Evolutionary conservation across 2,329 filamentous ascomycete genomes (phyloP), one percentile per base, ranked within the genome.

Genomic region (Cordyceps sp.): DNA sequence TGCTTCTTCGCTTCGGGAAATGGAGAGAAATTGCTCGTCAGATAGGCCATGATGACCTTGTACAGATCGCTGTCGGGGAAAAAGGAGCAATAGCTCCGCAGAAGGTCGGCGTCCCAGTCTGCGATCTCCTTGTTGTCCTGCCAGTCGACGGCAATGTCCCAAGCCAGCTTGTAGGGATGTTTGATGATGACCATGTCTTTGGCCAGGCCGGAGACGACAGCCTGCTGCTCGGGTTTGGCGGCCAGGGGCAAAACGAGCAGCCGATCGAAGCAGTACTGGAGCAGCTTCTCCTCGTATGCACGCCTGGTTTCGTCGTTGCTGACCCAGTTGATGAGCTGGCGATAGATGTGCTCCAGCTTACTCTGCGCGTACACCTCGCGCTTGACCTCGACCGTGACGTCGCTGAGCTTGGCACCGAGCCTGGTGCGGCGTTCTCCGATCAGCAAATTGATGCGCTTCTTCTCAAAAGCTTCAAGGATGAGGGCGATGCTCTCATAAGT

Each of bases 111-210:
- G 47, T 96, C 86, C 61, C 84, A 79, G 18, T 83, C 71, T n/a
- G 66, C 61, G 30, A 90, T 67, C 29, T 71, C 70, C 43, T 81
- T 74, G 26, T 73, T 61, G 51, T 94, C 86, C 42, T 80, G 71
- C 81, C 88, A 96, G 47, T 96, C 83, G 36, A 98, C 64, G 20
- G 80, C 69, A 37, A 94, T 78, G 44, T 84, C 78, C 92, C 92
- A 98, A 0, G 90, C 90, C 13, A 92, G 64, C 39, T 78, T 73
- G 55, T 78, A 93, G 0, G 84, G 82, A 44, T 96, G 85, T 44
- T 88, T 86, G 50, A 98, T 90, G 37, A 93, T 81, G 37, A 98
- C 88, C 81, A 98, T 93, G 38, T 88, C 90, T 39, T 77, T 73
- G 1, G 88, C 85, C 32, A 90, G 61, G 37, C 79, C 77, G 45